phyloP scores from a whole-genome alignment of 2,329 filamentous ascomycete genomes.

The Beauveria asiatica region DNA sequence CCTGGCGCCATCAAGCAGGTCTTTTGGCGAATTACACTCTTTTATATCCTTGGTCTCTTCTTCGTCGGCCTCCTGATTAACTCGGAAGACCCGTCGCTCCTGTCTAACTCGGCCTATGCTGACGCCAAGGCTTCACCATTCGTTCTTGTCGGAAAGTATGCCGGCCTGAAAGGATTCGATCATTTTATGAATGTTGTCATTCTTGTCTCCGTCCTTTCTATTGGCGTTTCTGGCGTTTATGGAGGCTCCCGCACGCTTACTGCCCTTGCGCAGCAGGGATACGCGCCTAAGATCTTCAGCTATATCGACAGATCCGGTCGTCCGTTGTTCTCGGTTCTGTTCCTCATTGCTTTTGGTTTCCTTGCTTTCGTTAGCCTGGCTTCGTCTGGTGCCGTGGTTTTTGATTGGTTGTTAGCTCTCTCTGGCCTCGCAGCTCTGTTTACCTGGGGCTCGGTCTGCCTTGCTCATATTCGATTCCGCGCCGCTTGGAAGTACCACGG shows the following conservation, averaged over 20 bases:
- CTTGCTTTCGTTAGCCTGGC: conserved; percentile 39
- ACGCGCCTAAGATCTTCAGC: conserved; percentile 43
- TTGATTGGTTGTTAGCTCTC: conserved; percentile 57
- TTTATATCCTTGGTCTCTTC: conserved; percentile 41
- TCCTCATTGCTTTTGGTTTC: conserved; percentile 37
- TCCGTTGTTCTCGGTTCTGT: conserved; percentile 36
- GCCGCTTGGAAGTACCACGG: conserved; percentile 49
- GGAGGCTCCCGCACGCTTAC: conserved; percentile 47
- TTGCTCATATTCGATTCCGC: conserved; percentile 41
- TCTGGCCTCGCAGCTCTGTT: conserved; percentile 56
- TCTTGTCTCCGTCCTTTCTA: conserved; percentile 44
- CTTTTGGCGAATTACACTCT: conserved; percentile 44
- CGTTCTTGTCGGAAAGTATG: conserved; percentile 40
- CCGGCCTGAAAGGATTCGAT: conserved; percentile 38
- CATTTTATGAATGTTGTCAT: conserved; percentile 47
- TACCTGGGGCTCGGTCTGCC: conserved; percentile 57
- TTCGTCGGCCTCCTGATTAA: conserved; percentile 39
- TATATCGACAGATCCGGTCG: conserved; percentile 47
- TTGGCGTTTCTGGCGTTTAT: conserved; percentile 46
- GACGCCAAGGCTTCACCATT: conserved; percentile 38
- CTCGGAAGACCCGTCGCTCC: conserved; percentile 34
- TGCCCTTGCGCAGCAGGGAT: conserved; percentile 47
- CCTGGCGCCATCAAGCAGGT: conserved; percentile 75
- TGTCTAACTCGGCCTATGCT: conserved; percentile 36
- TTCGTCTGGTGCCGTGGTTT: conserved; percentile 41